A percentile compares a stretch with the other conserved stretches of the same genome.
Evolutionary conservation across 495 filamentous ascomycete species (phyloP).

Genomic region (Penicillium paxilli): DNA sequence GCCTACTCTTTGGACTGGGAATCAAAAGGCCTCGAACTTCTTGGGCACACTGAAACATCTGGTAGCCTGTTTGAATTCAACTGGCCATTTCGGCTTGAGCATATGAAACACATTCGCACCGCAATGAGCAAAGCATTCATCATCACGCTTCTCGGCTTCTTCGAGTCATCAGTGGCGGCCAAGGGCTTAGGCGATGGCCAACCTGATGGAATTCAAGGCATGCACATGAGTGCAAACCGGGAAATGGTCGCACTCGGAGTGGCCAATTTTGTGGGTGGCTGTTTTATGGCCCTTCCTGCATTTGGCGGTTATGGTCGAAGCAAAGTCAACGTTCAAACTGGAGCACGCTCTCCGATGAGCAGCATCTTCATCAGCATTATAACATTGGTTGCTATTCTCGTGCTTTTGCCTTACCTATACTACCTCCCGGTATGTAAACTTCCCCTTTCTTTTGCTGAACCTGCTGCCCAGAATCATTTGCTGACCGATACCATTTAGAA

Average conservation of each 20-base stretch:
- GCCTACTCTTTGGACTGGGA: slow-evolving; percentile 83
- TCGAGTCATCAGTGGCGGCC: slow-evolving; percentile 96
- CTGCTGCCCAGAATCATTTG: not conserved
- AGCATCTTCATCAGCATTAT: slow-evolving; percentile 80
- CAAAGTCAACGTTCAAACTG: slow-evolving; percentile 91
- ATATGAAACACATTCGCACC: slow-evolving; percentile 80
- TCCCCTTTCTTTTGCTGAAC: not conserved
- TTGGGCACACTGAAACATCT: slow-evolving; percentile 71
- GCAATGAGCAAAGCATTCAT: slow-evolving; percentile 90
- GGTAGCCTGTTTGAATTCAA: slow-evolving; percentile 69
- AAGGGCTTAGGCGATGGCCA: slow-evolving; percentile 74
- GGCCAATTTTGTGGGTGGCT: slow-evolving; percentile 86
- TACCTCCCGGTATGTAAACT: slow-evolving; percentile 76
- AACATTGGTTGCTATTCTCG: slow-evolving; percentile 75
- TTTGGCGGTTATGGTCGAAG: slow-evolving; percentile 97
- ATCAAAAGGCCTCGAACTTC: slow-evolving; percentile 72
- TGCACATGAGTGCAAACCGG: slow-evolving; percentile 84
- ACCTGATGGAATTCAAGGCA: slow-evolving; percentile 64
- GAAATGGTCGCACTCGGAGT: slow-evolving; percentile 91
- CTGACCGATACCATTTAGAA: slow-evolving; percentile 53
- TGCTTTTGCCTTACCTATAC: slow-evolving; percentile 87
- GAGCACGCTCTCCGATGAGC: slow-evolving; percentile 90
- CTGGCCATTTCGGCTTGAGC: slow-evolving; percentile 75
- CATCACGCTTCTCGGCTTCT: slow-evolving; percentile 94
- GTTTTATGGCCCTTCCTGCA: slow-evolving; percentile 86